Base-by-base conservation (phyloP, 306 rosid species). In the Malus sylvestris region DNA sequence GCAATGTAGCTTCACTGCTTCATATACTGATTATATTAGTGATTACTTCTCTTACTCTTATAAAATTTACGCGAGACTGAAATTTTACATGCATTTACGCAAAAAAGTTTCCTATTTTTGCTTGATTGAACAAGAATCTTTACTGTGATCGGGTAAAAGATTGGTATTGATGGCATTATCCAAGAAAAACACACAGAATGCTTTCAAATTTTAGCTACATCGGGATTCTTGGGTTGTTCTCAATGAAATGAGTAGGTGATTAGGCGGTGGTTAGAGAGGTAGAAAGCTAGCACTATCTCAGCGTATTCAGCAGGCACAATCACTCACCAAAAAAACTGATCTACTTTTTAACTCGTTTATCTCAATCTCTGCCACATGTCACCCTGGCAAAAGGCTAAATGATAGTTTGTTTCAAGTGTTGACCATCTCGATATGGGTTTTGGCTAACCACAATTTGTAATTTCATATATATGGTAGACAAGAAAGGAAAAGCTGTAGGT, bases 261-360 rank as follows among this genome's bases (percentile, higher is more conserved):
- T 57, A 33, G 81, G 86, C 78, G 95, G 93, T 91, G 62, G 97
- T 85, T 84, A 81, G 80, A 69, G 72, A 16, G n/a, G 87, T 74
- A 85, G 91, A 88, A 87, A 91, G 68, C 71, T 78, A 71, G 87
- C 85, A 82, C 74, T 84, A 84, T 88, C 91, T 86, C 79, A 66
- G 75, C 78, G 90, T 86, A 85, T 88, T 88, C 83, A 73, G 84
- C 89, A 81, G 70, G 72, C 81, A 86, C 86, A 79, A 73, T 82
- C 69, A 78, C 82, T 82, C 85, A 80, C 82, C 80, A 77, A 80
- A 72, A 4, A 77, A 79, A 76, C 76, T 38, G 42, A 38, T 46
- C 23, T 44, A 74, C 83, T 70, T 61, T 63, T 52, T 73, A 73
- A 80, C 82, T 23, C 46, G 74, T 75, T 29, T 42, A 67, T n/a